Evolutionary conservation across 2,329 filamentous ascomycete species (phyloP), one percentile per base, ranked within the genome.

Genomic region (Pyrenochaeta sp.): DNA sequence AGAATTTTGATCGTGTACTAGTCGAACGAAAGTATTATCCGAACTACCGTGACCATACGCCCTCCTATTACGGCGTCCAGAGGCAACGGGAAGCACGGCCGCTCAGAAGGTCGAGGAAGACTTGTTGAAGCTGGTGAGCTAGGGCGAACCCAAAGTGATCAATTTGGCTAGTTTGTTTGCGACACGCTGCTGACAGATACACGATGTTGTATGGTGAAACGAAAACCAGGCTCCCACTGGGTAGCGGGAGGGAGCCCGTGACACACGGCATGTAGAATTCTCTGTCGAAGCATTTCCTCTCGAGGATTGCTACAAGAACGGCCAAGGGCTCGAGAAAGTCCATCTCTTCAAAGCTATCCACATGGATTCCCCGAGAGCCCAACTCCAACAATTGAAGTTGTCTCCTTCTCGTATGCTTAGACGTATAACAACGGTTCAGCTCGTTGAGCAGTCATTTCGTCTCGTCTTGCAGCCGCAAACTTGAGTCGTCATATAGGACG

Each of bases 191-290:
- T 39, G 46, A 54, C 30, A 27, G 24, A 51, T 44, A 50, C 13
- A 40, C 22, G 34, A 32, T 37, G 39, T 48, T 34, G 13, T 73
- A 57, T 80, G 79, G 10, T 71, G 80, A 19, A 74, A 80, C 60
- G 36, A 82, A 37, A 52, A 8, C 37, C 19, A 39, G 28, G 54
- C 49, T 52, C 27, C 54, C 49, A n/a, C n/a, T 39, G 37, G 30
- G 46, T 27, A 28, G 25, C 15, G 19, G 40, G 54, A 27, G 52
- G 22, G 53, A 34, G 49, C 43, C 30, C n/a, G 8, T n/a, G 34
- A 37, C 46, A 32, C 9, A 50, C 46, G 13, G 36, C 36, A 13
- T 19, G 19, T 19, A 19, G 19, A 30, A 30, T 30, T 5, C 1
- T 30, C 28, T 30, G 19, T 30, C 28, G 28, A 30, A 30, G 5